Conservation (phyloP, 2,329 filamentous ascomycete species). For the Didymella arachidicola region DNA sequence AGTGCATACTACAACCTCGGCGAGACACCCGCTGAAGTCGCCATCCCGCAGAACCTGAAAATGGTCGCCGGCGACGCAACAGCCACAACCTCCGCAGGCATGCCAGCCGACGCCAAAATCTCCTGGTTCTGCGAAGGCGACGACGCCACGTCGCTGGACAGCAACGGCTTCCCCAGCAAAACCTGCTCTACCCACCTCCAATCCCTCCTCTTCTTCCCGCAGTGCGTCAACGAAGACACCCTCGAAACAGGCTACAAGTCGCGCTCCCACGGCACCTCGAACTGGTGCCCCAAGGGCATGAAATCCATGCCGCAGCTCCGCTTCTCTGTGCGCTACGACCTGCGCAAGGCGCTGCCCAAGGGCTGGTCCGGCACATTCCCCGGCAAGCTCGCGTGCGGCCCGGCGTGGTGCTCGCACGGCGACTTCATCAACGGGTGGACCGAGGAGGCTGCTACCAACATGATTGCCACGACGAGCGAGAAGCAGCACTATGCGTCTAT, state of each 20-base stretch:
- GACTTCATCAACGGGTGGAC: conserved; percentile 61
- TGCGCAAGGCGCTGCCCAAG: conserved; percentile 53
- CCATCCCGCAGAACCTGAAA: conserved; percentile 56
- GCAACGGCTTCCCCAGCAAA: conserved; percentile 43
- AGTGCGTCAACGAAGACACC: conserved; percentile 53
- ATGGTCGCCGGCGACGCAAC: conserved; percentile 53
- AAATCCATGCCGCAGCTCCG: conserved; percentile 58
- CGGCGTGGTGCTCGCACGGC: conserved; percentile 56
- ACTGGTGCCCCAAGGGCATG: conserved; percentile 53
- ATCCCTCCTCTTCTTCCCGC: conserved; percentile 55
- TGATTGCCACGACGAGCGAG: conserved; percentile 50
- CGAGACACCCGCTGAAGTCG: conserved; percentile 53
- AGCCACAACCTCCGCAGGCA: conserved; percentile 40
- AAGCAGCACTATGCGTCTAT: conserved; percentile 51
- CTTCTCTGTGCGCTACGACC: conserved; percentile 59
- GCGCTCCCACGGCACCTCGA: conserved; percentile 16
- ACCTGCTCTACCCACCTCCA: conserved; percentile 57
- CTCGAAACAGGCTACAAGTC: conserved; percentile 50
- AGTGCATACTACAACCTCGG: conserved; percentile 58
- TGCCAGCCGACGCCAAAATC: conserved; percentile 34
- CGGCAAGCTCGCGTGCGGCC: conserved; percentile 53
- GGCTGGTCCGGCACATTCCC: conserved; percentile 57
- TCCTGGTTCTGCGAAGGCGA: conserved; percentile 43
- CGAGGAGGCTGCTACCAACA: conserved; percentile 52
- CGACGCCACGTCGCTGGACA: conserved; percentile 24